These are phyloP conservation scores for Sporothrix euskadiensis DNA, from an alignment of 2,329 filamentous ascomycete genomes.

Conservation along the genomic window DNA sequence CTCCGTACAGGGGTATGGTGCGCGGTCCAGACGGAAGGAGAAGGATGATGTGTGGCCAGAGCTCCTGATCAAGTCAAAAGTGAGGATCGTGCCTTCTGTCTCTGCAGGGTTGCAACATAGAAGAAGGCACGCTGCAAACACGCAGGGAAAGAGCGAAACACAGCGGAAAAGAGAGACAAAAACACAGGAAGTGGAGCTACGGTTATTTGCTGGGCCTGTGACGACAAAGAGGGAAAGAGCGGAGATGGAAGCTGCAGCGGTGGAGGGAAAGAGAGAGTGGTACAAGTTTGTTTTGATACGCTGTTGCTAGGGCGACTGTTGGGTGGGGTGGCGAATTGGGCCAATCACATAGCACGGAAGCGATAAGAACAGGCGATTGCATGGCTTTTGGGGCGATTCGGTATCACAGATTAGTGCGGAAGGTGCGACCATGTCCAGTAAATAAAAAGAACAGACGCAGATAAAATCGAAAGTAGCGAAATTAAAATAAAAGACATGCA, in stretches of 20 bases:
- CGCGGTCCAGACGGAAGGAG: background rate
- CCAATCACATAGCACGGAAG: constrained; percentile 26
- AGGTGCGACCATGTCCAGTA: background rate
- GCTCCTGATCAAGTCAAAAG: background rate
- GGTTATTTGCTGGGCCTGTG: constrained; percentile 15
- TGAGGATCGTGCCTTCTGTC: constrained; percentile 16
- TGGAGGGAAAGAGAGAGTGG: constrained; percentile 9
- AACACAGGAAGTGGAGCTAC: background rate
- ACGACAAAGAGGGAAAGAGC: constrained; percentile 13
- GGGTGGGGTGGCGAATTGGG: background rate
- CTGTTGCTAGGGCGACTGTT: constrained; percentile 21
- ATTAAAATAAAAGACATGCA: background rate
- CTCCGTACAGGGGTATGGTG: constrained; percentile 13
- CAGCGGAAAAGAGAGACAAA: background rate
- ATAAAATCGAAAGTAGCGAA: background rate
- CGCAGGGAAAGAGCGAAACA: background rate
- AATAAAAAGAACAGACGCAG: background rate
- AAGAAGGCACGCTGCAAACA: constrained; percentile 8
- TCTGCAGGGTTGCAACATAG: background rate
- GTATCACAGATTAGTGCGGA: background rate
- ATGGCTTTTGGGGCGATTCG: background rate
- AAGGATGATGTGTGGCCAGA: background rate
- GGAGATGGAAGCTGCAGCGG: background rate
- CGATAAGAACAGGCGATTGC: constrained; percentile 18
- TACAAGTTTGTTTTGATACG: constrained; percentile 23